Conservation (phyloP, 805 yeast species). For the Suhomyces tanzawaensis region DNA sequence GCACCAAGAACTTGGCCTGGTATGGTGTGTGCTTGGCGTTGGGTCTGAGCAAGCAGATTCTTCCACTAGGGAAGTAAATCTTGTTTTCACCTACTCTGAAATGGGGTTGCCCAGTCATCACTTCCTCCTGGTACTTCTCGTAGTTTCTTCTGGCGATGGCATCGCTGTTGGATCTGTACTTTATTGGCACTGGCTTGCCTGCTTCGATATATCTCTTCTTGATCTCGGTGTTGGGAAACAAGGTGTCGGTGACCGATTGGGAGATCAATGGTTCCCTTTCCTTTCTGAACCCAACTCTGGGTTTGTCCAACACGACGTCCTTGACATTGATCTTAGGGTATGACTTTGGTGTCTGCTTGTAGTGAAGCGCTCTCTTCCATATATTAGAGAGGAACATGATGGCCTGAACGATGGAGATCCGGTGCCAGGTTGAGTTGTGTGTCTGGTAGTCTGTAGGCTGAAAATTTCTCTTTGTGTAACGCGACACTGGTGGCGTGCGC, state of each 20-base stretch:
- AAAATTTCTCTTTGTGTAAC: not conserved
- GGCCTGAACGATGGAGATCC: too few species aligned
- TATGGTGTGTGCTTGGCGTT: conserved; percentile 97
- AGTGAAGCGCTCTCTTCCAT: conserved; percentile 27
- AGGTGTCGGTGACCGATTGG: conserved; percentile 38
- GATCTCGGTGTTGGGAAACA: conserved; percentile 39
- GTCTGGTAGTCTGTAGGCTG: too few species aligned
- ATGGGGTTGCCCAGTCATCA: conserved; percentile 68
- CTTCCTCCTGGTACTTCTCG: conserved; percentile 45
- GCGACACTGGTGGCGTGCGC: conserved; percentile 8
- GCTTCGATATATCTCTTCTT: conserved; percentile 31
- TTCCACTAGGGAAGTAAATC: conserved; percentile 81
- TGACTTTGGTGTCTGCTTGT: conserved; percentile 27
- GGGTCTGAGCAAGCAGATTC: conserved; percentile 78
- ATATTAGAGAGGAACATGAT: too few species aligned
- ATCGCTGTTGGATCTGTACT: conserved; percentile 34
- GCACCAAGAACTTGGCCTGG: conserved; percentile 95
- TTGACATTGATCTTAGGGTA: conserved; percentile 41
- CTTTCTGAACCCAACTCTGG: conserved; percentile 39
- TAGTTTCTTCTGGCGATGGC: conserved; percentile 37
- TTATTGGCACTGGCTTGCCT: conserved; percentile 44
- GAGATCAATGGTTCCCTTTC: conserved; percentile 38
- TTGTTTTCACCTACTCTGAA: conserved; percentile 76
- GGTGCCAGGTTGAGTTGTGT: too few species aligned
- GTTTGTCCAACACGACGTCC: conserved; percentile 38